Base-by-base conservation (phyloP, 2,329 filamentous ascomycete genomes). In the Xylariaceae sp. region DNA sequence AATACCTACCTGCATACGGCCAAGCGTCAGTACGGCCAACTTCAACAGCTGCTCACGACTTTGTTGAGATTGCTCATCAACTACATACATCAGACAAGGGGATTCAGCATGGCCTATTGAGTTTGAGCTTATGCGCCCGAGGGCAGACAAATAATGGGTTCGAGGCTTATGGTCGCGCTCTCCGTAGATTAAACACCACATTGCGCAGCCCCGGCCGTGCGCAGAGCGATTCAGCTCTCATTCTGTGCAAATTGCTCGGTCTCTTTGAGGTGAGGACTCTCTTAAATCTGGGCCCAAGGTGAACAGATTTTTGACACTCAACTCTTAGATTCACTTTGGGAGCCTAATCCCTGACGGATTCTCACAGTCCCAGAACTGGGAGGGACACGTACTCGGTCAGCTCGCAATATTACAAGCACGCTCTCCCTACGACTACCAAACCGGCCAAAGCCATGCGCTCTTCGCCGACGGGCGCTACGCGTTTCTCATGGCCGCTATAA, bases 211-310 rank as follows among this genome's bases (percentile, higher is more conserved):
- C 48, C 0, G 14, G 2, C 11, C 18, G 9, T 31, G 33, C 46
- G 3, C 51, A 42, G 28, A 33, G 50, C 40, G 49, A 60, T 16
- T 52, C 53, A 36, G 49, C 41, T 9, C 39, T 60, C 1, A 53
- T 49, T 17, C 36, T 53, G n/a, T 58, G 50, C 31, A 55, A 58
- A 46, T n/a, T 56, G 5, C 41, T 60, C 11, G 39, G 48, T 51
- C 51, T 60, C 13, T 48, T 58, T 19, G 57, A 60, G 48, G 57
- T 60, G 33, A 51, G 57, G n/a, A 5, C 16, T 12, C 36, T 41
- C 2, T 42, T 31, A 5, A n/a, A 2, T 28, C 14, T 22, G 10
- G 10, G 28, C n/a, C 11, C 17, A 33, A 5, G 10, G 13, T n/a
- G 9, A 17, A 50, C 31, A 19, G 1, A 5, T 14, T 6, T 31